Evolutionary conservation across 2,329 filamentous ascomycete genomes (phyloP).

Genomic region (Emmonsia crescens): DNA sequence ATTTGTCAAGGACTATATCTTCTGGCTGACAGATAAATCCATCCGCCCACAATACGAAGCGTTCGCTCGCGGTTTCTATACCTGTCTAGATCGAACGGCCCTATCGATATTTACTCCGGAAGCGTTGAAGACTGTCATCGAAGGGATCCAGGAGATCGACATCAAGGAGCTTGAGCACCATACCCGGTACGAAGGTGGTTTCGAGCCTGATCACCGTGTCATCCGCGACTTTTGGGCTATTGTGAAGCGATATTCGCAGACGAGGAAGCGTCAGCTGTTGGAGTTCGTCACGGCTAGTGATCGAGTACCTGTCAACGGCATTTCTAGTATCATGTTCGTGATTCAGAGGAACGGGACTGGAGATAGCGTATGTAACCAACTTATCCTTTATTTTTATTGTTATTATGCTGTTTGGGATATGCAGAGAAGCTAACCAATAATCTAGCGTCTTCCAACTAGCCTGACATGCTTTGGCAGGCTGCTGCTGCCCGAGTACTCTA

Average conservation of each 20-base stretch:
- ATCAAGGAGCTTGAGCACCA: constrained; percentile 59
- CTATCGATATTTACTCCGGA: constrained; percentile 60
- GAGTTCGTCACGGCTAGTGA: constrained; percentile 95
- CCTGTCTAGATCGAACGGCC: constrained; percentile 60
- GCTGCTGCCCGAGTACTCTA: constrained; percentile 70
- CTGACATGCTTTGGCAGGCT: constrained; percentile 90
- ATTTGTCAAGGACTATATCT: constrained; percentile 76
- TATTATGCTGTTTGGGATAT: neutral
- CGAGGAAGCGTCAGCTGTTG: constrained; percentile 64
- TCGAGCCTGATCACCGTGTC: constrained; percentile 55
- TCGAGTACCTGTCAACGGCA: constrained; percentile 76
- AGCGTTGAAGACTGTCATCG: constrained; percentile 65
- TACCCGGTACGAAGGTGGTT: constrained; percentile 69
- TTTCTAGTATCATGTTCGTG: constrained; percentile 70
- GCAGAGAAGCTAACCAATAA: neutral
- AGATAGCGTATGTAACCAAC: constrained; percentile 31
- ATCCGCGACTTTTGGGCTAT: constrained; percentile 78
- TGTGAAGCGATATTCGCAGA: constrained; percentile 51
- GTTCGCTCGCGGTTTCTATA: constrained; percentile 69
- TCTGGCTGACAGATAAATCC: constrained; percentile 69
- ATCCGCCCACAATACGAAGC: constrained; percentile 67
- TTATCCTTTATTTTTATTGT: neutral
- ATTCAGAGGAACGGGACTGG: constrained; percentile 66
- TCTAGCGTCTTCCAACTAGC: constrained; percentile 60
- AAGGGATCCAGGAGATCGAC: constrained; percentile 74